phyloP scores from a whole-genome alignment of 352 stramenopile species.

The Phytophthora hibernalis region DNA sequence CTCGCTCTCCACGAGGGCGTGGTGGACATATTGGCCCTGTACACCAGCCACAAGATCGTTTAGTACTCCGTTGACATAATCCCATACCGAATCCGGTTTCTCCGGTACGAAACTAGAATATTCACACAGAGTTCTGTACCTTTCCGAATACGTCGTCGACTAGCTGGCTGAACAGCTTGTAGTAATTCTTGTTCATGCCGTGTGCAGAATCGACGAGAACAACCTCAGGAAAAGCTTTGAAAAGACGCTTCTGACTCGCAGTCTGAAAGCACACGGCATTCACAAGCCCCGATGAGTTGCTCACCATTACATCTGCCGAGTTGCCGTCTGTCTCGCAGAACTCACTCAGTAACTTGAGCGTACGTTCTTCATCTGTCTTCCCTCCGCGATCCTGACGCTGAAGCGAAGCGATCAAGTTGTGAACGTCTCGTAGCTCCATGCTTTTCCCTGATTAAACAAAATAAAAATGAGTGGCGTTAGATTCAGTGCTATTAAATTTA shows the following conservation, averaged over 20 bases:
- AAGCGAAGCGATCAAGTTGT: slow-evolving; percentile 6
- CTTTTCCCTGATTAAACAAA: slow-evolving; percentile 7
- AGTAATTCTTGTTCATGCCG: slow-evolving; percentile 13
- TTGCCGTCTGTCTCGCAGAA: slow-evolving; percentile 12
- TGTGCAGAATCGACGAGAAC: slow-evolving; percentile 14
- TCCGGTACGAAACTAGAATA: too few species aligned
- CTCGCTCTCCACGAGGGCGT: too few species aligned
- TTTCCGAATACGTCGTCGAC: too few species aligned
- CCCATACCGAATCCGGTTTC: too few species aligned
- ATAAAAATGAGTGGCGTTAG: not conserved
- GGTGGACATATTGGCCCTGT: too few species aligned
- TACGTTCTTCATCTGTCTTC: slow-evolving; percentile 9
- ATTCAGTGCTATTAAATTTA: not conserved
- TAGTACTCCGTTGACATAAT: too few species aligned
- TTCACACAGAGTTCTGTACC: too few species aligned
- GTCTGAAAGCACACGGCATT: slow-evolving; percentile 21
- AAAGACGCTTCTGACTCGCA: slow-evolving; percentile 1
- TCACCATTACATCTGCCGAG: not conserved
- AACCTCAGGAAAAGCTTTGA: slow-evolving; percentile 28
- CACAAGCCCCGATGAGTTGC: slow-evolving; percentile 18
- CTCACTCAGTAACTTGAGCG: slow-evolving; percentile 14
- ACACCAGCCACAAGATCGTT: too few species aligned
- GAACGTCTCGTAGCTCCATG: slow-evolving; percentile 14
- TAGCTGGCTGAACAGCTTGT: slow-evolving; percentile 29
- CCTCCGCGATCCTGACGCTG: not conserved